Percentiles rank a stretch among this genome's conserved stretches.
Conservation (phyloP, 768 basidiomycete species). For the Lactarius trivialis region DNA sequence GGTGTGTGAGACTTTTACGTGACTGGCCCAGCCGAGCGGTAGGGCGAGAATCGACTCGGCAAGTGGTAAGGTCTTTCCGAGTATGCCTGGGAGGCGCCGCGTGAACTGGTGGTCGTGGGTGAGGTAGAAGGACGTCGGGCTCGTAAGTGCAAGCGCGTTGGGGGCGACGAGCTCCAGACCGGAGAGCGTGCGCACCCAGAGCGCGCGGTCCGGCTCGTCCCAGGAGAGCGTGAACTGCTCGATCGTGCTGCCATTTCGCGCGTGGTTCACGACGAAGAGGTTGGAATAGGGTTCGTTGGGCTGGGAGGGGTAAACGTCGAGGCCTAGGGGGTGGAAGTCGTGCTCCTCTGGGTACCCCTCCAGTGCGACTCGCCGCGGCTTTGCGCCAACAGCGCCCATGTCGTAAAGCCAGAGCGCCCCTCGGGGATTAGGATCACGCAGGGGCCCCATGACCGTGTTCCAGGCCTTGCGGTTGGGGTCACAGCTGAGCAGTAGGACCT, state of each 20-base stretch:
- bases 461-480: conserved; percentile 51
- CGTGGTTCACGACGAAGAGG: conserved; percentile 67
- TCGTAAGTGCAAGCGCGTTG: conserved; percentile 60
- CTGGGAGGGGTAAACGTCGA: conserved; percentile 50
- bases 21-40: conserved; percentile 54
- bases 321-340: conserved; percentile 68
- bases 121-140: conserved; percentile 63
- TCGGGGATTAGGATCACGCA: conserved; percentile 48
- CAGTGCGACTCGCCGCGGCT: conserved; percentile 39
- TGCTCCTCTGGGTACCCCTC: conserved; percentile 47
- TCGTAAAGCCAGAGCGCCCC: conserved; percentile 56
- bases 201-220: conserved; percentile 37
- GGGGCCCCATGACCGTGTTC: conserved; percentile 76
- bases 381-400: conserved; percentile 17
- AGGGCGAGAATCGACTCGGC: conserved; percentile 50
- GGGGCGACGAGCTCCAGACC: conserved; percentile 56
- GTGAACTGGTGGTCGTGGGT: conserved; percentile 69
- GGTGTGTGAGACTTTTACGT: conserved; percentile 36
- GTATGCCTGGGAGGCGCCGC: conserved; percentile 43
- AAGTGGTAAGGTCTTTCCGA: conserved; percentile 47
- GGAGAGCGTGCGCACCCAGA: conserved; percentile 53
- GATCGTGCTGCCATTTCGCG: conserved; percentile 50
- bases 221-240: conserved; percentile 61
- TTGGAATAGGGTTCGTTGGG: conserved; percentile 40
- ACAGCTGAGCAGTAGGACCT: conserved; percentile 42